Conservation (phyloP, 768 basidiomycete genomes). For the Chalciporus pseudorubinellus region DNA sequence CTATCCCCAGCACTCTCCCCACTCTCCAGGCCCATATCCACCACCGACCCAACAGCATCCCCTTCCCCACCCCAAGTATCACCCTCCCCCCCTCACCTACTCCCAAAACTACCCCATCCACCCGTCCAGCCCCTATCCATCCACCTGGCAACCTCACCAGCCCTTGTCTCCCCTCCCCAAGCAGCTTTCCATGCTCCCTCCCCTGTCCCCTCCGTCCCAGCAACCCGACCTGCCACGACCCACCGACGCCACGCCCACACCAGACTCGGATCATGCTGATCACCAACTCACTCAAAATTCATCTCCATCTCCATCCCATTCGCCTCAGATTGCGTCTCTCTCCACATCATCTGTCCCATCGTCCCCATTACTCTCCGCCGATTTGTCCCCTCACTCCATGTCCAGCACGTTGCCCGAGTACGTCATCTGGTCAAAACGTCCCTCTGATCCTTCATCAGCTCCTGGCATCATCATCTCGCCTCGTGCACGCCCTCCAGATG, state of each 20-base stretch:
- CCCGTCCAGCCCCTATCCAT: conserved; percentile 32
- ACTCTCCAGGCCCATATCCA: conserved; percentile 26
- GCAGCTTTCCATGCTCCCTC: conserved; percentile 53
- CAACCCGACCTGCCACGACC: background rate
- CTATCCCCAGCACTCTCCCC: conserved; percentile 30
- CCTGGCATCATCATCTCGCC: conserved; percentile 74
- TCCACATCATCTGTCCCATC: conserved; percentile 4
- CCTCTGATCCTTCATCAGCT: conserved; percentile 58
- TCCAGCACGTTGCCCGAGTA: conserved; percentile 34
- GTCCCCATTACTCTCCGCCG: conserved; percentile 1
- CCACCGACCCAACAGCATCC: conserved; percentile 16
- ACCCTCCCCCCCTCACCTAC: conserved; percentile 38
- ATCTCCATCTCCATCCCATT: conserved; percentile 21
- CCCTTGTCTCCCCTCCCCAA: conserved; percentile 60
- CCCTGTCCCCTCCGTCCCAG: conserved; percentile 10
- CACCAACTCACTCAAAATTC: conserved; percentile 7
- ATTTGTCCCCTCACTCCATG: background rate
- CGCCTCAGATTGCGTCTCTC: conserved; percentile 1
- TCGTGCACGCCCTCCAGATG: conserved; percentile 56
- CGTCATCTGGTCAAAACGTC: conserved; percentile 75
- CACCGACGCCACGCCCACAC: conserved; percentile 3
- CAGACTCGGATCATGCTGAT: conserved; percentile 2
- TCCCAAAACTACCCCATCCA: conserved; percentile 23
- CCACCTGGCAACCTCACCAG: conserved; percentile 47
- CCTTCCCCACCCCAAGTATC: conserved; percentile 33